phyloP scores from a whole-genome alignment of 1,284 basidiomycete species.

The Malassezia psittaci region DNA sequence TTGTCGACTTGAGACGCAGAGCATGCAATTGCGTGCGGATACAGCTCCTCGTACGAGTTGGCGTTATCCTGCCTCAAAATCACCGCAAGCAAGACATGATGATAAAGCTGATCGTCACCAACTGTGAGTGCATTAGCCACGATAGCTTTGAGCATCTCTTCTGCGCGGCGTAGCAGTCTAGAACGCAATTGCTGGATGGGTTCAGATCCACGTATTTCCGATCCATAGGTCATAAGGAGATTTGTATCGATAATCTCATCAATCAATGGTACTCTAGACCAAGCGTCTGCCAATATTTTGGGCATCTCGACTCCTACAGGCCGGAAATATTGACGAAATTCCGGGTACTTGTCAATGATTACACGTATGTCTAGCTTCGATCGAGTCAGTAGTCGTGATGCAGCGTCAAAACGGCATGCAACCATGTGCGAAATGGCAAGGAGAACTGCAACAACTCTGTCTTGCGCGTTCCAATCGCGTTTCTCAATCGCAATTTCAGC shows the following conservation, averaged over 20 bases:
- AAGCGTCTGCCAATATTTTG: not conserved
- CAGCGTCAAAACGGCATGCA: constrained; percentile 21
- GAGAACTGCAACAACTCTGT: not conserved
- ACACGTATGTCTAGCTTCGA: constrained; percentile 22
- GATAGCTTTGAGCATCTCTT: constrained; percentile 20
- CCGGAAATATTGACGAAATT: not conserved
- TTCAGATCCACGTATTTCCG: not conserved
- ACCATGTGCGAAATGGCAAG: constrained; percentile 23
- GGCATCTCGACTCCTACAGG: not conserved
- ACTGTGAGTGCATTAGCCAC: not conserved
- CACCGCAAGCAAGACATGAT: not conserved
- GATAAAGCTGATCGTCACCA: not conserved
- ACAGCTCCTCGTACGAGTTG: not conserved
- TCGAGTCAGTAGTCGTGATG: constrained; percentile 12
- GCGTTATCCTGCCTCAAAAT: not conserved
- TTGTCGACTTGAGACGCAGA: not conserved
- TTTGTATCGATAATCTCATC: not conserved
- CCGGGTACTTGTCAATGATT: constrained; percentile 20
- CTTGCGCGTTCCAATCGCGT: not conserved
- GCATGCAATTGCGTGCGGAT: not conserved
- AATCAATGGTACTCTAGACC: not conserved
- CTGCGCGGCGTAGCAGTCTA: constrained; percentile 17
- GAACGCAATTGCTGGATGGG: not conserved
- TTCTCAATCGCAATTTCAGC: not conserved
- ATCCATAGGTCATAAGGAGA: constrained; percentile 23